These are phyloP conservation scores for Graphilbum sp. DNA, from an alignment of 2,329 filamentous ascomycete species.

Conservation along the genomic window DNA sequence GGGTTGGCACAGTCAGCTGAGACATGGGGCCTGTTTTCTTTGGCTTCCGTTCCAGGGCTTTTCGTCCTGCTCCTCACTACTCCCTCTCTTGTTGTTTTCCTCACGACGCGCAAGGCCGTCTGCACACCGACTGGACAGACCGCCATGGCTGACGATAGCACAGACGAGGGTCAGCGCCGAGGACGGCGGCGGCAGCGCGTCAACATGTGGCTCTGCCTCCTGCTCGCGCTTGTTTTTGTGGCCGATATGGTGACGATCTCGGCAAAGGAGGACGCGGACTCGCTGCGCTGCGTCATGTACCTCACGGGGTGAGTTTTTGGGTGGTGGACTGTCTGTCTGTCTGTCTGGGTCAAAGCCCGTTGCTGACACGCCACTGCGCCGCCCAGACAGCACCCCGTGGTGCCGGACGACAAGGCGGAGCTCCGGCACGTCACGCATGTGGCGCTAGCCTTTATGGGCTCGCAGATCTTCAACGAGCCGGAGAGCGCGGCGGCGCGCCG, in stretches of 20 bases:
- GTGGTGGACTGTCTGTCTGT: constrained; percentile 23
- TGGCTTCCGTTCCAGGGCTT: too few species aligned
- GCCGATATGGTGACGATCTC: background rate
- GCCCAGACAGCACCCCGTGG: constrained; percentile 28
- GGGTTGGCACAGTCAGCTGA: too few species aligned
- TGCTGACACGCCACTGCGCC: background rate
- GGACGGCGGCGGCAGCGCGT: too few species aligned
- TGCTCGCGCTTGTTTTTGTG: background rate
- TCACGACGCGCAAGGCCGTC: too few species aligned
- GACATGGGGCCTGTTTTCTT: too few species aligned
- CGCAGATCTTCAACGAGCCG: constrained; percentile 31
- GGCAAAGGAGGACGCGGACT: background rate
- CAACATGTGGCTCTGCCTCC: background rate
- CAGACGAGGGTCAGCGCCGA: too few species aligned
- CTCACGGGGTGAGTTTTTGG: background rate
- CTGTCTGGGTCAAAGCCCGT: background rate
- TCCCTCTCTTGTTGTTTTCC: too few species aligned
- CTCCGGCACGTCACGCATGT: constrained; percentile 36
- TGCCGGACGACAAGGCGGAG: constrained; percentile 19
- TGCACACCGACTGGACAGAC: too few species aligned
- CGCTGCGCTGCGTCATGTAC: background rate
- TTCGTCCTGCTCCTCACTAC: too few species aligned
- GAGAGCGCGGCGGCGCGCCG: constrained; percentile 12
- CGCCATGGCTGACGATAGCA: too few species aligned
- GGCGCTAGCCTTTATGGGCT: constrained; percentile 39